Evolutionary conservation across 768 basidiomycete species (phyloP), one percentile per base, ranked within the genome.

Genomic region (Fibroporia radiculosa): DNA sequence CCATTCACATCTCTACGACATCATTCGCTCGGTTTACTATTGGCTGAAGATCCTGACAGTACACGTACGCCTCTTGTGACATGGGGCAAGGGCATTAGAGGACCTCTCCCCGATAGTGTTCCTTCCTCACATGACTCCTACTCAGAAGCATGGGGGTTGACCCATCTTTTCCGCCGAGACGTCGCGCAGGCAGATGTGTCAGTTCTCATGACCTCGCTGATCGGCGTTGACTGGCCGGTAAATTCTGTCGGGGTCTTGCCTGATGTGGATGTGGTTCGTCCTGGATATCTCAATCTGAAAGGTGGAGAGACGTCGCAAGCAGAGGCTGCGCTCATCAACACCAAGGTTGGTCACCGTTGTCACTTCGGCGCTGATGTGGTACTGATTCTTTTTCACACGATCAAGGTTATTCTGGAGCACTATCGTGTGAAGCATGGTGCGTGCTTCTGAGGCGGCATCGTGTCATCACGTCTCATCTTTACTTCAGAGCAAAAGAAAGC

Each of bases 141-240:
- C 56, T 87, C 87, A 1, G 56, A 55, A 27, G 69, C 75, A 1
- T 91, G 85, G 85, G 61, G 65, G 2, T 62, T 90, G 3, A 55
- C 61, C 1, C 72, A 80, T 40, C 57, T 88, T 1, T 66, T 75
- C 27, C 72, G 87, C 14, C 74, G 77, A 27, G 90, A 93, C 50
- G 72, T 93, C 3, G 85, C 85, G 46, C 90, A 93, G 55, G 90
- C 87, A 0, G 89, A 92, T 54, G 68, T 93, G 13, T 73, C 90
- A 6, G 71, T 82, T 3, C 67, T 93, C 37, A 89, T 92, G 83
- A 73, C 86, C 1, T 63, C 81, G 4, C 69, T 92, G 6, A 55
- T 89, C 14, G 88, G 88, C 16, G 69, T 78, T 11, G 58, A 80
- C 36, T 84, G 84, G 76, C 89, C 89, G 1, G 83, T 78, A 2